Evolutionary conservation across 305 asterid genomes (phyloP), one percentile per base, ranked within the genome.

Genomic region (Coffea humblotiana): DNA sequence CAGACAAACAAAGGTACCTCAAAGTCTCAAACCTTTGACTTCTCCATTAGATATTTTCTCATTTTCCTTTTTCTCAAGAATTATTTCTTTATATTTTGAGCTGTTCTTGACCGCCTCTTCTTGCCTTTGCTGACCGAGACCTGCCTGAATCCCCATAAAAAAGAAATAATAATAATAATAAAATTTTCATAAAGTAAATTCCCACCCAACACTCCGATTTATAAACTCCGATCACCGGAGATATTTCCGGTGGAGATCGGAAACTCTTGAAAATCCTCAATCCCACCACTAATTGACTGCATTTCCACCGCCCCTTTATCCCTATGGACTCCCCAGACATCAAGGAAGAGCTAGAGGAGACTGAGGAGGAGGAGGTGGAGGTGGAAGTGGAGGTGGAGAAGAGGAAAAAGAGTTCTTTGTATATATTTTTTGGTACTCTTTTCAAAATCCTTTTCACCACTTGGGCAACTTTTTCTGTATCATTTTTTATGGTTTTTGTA

Each of bases 241-340:
- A 73, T 37, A 48, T 79, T 48, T 74, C 58, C 67, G 64, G 63
- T 51, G 74, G 23, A 58, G 40, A 75, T 56, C 78, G 70, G 78
- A 60, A 48, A 75, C 48, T 35, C 49, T n/a, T 4, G 47, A 21
- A 12, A 21, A 43, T 21, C 51, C 60, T 29, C 52, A 29, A 16
- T 56, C 18, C 58, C 45, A 13, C 65, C 56, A 32, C 25, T 77
- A 48, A 77, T 60, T 56, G 71, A 27, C 61, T 23, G 67, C 67
- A 4, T 32, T 61, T 8, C 67, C 32, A 61, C 15, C 61, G 10
- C 23, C 76, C 35, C 61, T 71, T 65, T 66, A 75, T 77, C 71
- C 78, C 60, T 80, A 92, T 93, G 97, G 97, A 86, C 84, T 87
- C 90, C 27, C 85, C 83, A 14, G 97, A 86, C 82, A 71, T 74